Base-by-base conservation (phyloP, 495 filamentous ascomycete species). In the Penicillium canescens region DNA sequence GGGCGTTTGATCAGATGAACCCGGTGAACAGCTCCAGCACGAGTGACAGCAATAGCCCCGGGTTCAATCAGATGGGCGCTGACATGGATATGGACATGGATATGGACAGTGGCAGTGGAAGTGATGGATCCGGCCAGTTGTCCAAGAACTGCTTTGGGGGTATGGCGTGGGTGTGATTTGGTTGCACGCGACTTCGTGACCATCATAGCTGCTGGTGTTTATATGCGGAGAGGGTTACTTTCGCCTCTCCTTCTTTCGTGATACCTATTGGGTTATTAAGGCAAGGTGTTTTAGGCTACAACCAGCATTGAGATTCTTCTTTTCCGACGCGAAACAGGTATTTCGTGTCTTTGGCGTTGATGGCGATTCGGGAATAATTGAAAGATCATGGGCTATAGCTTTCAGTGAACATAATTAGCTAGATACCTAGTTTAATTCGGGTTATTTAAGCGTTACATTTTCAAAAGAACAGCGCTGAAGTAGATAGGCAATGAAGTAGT, bases 71-170 rank as follows among this genome's bases (percentile, higher is more conserved):
- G 34, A 48, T 41, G 45, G 54, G 56, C 41, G 43, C 28, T 14
- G 61, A 63, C 18, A 64, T 67, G 56, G 60, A 76, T 47, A 80
- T 78, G 72, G 72, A 80, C 56, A 74, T 79, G 63, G 70, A 75
- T 11, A 71, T 76, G 67, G 72, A 66, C 37, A 60, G 57, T 9
- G n/a, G 13, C 16, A 34, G 28, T 24, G 39, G 40, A 6, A 51
- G 49, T 26, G 55, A 70, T 35, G 52, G 57, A 21, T 60, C 65
- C 8, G 57, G 34, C 13, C 49, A 59, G 11, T 52, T 44, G 10
- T 18, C 57, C 4, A 61, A 56, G 23, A 44, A 10, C 31, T 56
- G 53, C 54, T 39, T 52, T 39, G 60, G 54, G 1, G 39, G 42
- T 3, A 36, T 60, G 45, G 49, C 62, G 11, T 67, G 72, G 70